Evolutionary conservation across 139 green algal genomes (phyloP).

Genomic region (Auxenochlorella pyrenoidosa): DNA sequence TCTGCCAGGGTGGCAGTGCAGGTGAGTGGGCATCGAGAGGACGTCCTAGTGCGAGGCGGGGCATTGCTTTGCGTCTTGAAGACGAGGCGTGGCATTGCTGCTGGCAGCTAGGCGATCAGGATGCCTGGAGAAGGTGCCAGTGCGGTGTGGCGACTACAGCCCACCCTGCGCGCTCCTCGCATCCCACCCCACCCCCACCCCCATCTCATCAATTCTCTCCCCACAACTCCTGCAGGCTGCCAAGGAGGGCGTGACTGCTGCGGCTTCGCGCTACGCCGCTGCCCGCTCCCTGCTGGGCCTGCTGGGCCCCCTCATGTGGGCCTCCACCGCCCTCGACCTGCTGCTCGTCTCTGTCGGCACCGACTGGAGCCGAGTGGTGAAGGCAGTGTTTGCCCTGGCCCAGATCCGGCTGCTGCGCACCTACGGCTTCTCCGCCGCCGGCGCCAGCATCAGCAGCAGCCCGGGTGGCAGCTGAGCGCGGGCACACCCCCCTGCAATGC

Average conservation of each 20-base stretch:
- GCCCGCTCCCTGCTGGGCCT: slow-evolving; percentile 68
- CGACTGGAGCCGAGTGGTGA: slow-evolving; percentile 79
- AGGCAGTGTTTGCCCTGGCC: slow-evolving; percentile 79
- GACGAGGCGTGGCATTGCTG: background rate
- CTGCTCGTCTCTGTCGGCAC: slow-evolving; percentile 76
- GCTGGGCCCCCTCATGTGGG: slow-evolving; percentile 84
- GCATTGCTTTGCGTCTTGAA: no score
- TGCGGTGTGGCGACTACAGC: no score
- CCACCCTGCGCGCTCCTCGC: background rate
- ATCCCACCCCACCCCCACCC: background rate
- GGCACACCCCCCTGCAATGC: background rate
- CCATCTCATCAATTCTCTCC: background rate
- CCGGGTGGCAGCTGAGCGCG: background rate
- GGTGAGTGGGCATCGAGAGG: background rate
- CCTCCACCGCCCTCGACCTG: slow-evolving; percentile 80
- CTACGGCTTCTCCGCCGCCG: slow-evolving; percentile 36
- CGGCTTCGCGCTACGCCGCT: slow-evolving; percentile 69
- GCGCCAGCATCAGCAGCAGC: background rate
- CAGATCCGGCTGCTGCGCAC: slow-evolving; percentile 74
- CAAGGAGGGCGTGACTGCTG: slow-evolving; percentile 56
- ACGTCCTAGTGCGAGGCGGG: no score
- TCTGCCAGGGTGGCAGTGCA: slow-evolving; percentile 31
- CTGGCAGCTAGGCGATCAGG: background rate
- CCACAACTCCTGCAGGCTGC: slow-evolving; percentile 53
- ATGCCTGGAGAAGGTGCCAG: no score